Evolutionary conservation across 148 eudicot species (phyloP).

Genomic region (Dysphania ambrosioides): DNA sequence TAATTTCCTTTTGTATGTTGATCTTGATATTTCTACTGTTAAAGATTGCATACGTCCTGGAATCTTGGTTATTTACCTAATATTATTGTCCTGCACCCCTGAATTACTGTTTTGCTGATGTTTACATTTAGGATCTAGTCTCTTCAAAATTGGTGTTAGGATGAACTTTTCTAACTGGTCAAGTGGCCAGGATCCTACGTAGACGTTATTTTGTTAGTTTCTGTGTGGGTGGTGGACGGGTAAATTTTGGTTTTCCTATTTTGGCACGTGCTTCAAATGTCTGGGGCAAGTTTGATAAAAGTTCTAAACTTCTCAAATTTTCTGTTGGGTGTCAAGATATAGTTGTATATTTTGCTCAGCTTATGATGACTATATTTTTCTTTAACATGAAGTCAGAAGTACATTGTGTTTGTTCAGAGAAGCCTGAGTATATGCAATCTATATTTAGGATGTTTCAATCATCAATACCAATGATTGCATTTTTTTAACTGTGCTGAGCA

Average conservation of each 20-base stretch:
- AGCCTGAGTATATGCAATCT: neutral
- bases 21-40: neutral
- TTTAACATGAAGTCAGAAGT: neutral
- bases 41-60: neutral
- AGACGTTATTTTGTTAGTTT: neutral
- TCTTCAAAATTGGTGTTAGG: neutral
- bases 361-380: neutral
- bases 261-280: neutral
- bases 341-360: neutral
- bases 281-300: neutral
- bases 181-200: neutral
- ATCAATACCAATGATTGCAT: neutral
- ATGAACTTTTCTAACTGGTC: neutral
- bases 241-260: neutral
- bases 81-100: neutral
- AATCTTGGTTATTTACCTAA: neutral
- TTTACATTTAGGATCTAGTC: neutral
- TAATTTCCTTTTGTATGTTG: too few species aligned
- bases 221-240: neutral
- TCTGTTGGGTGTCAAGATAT: neutral
- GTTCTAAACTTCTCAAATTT: neutral
- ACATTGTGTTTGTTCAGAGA: neutral
- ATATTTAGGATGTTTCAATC: neutral
- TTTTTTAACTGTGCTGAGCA: conserved; percentile 27
- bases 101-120: neutral